These are phyloP conservation scores for Cyclocybe aegerita DNA, from an alignment of 768 basidiomycete species.

Conservation along the genomic window DNA sequence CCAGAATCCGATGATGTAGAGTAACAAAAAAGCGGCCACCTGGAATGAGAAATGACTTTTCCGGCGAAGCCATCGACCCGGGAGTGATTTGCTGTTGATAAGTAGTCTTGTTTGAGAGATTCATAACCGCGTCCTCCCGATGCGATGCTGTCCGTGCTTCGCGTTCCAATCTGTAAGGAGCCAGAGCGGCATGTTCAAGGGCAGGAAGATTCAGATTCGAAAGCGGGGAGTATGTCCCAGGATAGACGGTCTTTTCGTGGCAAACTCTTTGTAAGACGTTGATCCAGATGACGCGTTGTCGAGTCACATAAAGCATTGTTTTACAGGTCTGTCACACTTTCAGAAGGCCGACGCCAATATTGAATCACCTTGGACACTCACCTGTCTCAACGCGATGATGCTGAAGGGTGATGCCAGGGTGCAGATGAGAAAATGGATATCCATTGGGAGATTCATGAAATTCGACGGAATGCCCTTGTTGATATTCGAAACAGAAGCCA, in stretches of 20 bases:
- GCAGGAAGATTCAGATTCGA: constrained; percentile 6
- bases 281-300: constrained; percentile 10
- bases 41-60: constrained; percentile 12
- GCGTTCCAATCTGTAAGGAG: constrained; percentile 1
- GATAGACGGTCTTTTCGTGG: constrained; percentile 9
- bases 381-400: constrained; percentile 12
- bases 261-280: constrained; percentile 6
- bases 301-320: constrained; percentile 3
- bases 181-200: constrained; percentile 11
- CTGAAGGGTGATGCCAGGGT: constrained; percentile 2
- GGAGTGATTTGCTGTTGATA: neutral
- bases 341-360: neutral
- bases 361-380: neutral
- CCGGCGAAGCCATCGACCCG: neutral
- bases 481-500: too few relatives aligned
- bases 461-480: neutral
- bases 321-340: constrained; percentile 11
- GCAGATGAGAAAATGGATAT: constrained; percentile 9
- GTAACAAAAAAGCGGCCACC: constrained; percentile 15
- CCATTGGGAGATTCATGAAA: constrained; percentile 7
- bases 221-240: constrained; percentile 1
- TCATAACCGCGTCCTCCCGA: neutral
- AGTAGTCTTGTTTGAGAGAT: neutral
- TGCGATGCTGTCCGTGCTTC: neutral
- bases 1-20: neutral